Base-by-base conservation (phyloP, 2,329 filamentous ascomycete species). In the Hypoxylon sp. region DNA sequence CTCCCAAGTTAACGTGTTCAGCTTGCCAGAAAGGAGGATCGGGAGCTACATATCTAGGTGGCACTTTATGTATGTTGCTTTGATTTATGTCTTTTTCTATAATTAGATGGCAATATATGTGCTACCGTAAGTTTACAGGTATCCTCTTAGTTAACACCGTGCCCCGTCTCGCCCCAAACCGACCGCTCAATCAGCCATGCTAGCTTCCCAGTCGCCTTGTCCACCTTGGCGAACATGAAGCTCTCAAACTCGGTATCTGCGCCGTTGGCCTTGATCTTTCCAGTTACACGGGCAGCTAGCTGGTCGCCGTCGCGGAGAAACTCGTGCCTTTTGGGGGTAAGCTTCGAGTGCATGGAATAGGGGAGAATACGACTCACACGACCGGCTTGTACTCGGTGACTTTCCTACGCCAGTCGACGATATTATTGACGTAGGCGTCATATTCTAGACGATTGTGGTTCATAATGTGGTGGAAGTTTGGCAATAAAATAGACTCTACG, bases 251-350 rank as follows among this genome's bases (percentile, higher is more conserved):
- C 21, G 1, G 64, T 74, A 10, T 72, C 72, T 0, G 39, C 29
- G 1, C 75, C 75, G 1, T 75, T 69, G 2, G 76, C 63, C 47
- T 77, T 77, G 46, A 77, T 74, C 6, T 67, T 74, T 2, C 76
- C 76, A 1, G 71, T 75, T 72, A 79, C 75, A 13, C 70, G 74
- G 6, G 76, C 77, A 8, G 76, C 75, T 11, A 78, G 39, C 59
- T 73, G 72, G 54, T 77, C 65, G n/a, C 73, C 75, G 46, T 78
- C 75, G 13, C 75, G 76, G 17, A 77, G 74, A 42, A 78, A 78
- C 52, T 76, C 70, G 10, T 74, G 57, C 1, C 75, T 78, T 35
- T 7, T n/a, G 50, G 3, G 29, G 13, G 47, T 61, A 42, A 61
- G 46, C 42, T 53, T 52, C 13, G 7, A 55, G 15, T 15, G 10